A percentile compares a stretch with the other conserved stretches of the same genome.
These are phyloP conservation scores for Fusarium torulosum DNA, from an alignment of 2,329 filamentous ascomycete genomes.

Conservation along the genomic window DNA sequence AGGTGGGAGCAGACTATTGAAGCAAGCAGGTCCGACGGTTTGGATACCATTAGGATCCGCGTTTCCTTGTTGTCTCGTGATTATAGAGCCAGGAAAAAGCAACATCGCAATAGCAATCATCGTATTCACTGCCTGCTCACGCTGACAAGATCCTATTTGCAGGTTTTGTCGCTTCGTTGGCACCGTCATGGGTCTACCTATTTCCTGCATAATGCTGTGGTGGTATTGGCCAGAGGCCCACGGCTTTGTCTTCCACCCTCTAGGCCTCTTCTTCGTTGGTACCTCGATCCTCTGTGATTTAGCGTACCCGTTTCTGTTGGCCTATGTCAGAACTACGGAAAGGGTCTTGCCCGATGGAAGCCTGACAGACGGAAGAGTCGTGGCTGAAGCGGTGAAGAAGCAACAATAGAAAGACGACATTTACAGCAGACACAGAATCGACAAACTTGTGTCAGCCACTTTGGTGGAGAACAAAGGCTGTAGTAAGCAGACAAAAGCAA, in stretches of 20 bases:
- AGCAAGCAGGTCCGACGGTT: constrained; percentile 2
- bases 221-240: constrained; percentile 65
- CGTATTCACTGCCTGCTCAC: not conserved
- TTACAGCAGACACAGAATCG: not conserved
- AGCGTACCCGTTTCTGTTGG: constrained; percentile 60
- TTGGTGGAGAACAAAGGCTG: not conserved
- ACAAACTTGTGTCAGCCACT: constrained; percentile 3
- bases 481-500: constrained; percentile 6
- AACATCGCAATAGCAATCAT: constrained; percentile 1
- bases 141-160: constrained; percentile 30
- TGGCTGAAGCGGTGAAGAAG: constrained; percentile 38
- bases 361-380: constrained; percentile 45
- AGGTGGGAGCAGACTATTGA: constrained; percentile 14
- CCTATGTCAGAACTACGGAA: constrained; percentile 56
- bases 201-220: constrained; percentile 58
- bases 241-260: constrained; percentile 59
- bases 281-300: constrained; percentile 58
- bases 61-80: constrained; percentile 3
- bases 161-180: constrained; percentile 61
- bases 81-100: constrained; percentile 2
- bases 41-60: constrained; percentile 4
- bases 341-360: constrained; percentile 55
- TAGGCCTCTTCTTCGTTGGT: constrained; percentile 58
- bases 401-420: constrained; percentile 20
- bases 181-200: constrained; percentile 57